These are phyloP conservation scores for Paecilomyces sp. DNA, from an alignment of 2,329 filamentous ascomycete species.

Conservation along the genomic window DNA sequence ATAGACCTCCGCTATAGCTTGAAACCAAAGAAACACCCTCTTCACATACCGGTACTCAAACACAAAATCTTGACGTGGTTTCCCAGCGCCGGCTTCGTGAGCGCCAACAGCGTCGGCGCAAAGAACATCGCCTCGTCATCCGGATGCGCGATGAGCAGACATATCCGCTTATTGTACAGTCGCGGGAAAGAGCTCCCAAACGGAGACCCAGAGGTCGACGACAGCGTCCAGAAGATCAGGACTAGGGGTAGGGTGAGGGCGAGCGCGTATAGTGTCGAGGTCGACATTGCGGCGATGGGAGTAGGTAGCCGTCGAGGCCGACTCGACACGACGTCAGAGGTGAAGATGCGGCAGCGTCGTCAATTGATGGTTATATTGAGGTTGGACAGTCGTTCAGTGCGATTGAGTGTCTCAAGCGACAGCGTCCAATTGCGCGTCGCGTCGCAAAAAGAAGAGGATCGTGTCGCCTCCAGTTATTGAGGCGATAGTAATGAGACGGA, in stretches of 20 bases:
- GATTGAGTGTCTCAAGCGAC: neutral
- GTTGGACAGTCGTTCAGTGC: neutral
- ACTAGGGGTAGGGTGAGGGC: constrained; percentile 33
- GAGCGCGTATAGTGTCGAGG: constrained; percentile 14
- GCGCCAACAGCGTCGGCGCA: constrained; percentile 75
- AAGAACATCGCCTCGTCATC: constrained; percentile 99
- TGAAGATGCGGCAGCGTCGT: neutral
- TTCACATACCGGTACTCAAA: constrained; percentile 66
- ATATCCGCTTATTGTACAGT: constrained; percentile 76
- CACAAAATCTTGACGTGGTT: constrained; percentile 95
- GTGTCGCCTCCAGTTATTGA: neutral
- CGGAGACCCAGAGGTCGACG: constrained; percentile 32
- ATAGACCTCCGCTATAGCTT: neutral
- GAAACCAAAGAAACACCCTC: neutral
- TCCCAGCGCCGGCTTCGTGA: constrained; percentile 69
- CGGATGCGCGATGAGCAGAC: constrained; percentile 89
- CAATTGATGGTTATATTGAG: neutral
- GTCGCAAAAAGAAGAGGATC: neutral
- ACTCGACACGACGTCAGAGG: neutral
- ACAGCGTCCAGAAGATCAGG: constrained; percentile 36
- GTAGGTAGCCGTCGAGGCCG: neutral
- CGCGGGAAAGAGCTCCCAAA: constrained; percentile 45
- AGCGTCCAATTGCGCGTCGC: neutral
- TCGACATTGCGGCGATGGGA: constrained; percentile 5
- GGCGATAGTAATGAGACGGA: neutral